A percentile compares a stretch with the other conserved stretches of the same genome.
Evolutionary conservation across 2,329 filamentous ascomycete species (phyloP).

Genomic region (Myriosclerotinia curreyana): DNA sequence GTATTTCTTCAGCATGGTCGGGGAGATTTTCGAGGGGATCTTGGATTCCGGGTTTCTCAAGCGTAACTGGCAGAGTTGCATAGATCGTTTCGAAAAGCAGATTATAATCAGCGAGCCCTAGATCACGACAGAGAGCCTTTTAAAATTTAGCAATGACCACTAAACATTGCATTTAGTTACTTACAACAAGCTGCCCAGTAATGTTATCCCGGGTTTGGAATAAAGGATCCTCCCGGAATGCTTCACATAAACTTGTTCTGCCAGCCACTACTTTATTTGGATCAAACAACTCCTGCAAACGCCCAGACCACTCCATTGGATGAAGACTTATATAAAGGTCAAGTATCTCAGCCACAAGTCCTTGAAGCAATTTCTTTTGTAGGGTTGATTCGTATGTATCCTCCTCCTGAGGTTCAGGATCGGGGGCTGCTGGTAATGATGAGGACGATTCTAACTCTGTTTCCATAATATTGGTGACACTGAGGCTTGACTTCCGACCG

Average conservation of each 20-base stretch:
- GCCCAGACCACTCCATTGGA: constrained; percentile 57
- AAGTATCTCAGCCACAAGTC: constrained; percentile 73
- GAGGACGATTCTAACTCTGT: constrained; percentile 45
- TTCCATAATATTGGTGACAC: constrained; percentile 52
- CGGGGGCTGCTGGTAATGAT: constrained; percentile 50
- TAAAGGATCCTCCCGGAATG: constrained; percentile 61
- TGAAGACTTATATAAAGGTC: constrained; percentile 68
- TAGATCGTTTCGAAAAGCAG: constrained; percentile 48
- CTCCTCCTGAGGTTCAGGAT: constrained; percentile 57
- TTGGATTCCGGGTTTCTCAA: neutral
- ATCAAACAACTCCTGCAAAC: constrained; percentile 66
- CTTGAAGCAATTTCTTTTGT: constrained; percentile 64
- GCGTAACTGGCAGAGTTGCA: constrained; percentile 41
- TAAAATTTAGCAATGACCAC: constrained; percentile 17
- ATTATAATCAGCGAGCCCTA: constrained; percentile 50
- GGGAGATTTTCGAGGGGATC: no score
- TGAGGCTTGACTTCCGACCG: constrained; percentile 56
- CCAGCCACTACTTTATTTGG: constrained; percentile 62
- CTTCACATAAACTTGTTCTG: constrained; percentile 58
- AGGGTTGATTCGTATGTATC: constrained; percentile 58
- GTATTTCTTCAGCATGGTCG: no score
- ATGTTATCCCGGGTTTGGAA: constrained; percentile 62
- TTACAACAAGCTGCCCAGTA: constrained; percentile 68
- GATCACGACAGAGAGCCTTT: constrained; percentile 48
- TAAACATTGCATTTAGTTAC: constrained; percentile 36